Conservation (phyloP, 2,329 filamentous ascomycete species). For the Penicillium aurantiogriseum region DNA sequence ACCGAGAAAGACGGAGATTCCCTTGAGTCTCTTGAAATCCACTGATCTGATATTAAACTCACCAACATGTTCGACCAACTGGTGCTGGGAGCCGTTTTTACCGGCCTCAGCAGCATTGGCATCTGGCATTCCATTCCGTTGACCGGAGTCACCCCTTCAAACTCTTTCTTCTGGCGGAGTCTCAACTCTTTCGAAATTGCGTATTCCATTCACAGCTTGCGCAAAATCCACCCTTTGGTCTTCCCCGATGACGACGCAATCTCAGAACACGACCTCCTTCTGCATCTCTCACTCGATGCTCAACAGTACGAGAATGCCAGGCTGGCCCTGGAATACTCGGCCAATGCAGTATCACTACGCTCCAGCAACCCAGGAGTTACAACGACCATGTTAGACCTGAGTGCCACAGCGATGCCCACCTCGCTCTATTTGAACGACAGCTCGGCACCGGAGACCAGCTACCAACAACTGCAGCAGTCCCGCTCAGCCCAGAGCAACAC, state of each 20-base stretch:
- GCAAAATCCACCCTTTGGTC: background rate
- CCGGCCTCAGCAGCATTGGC: background rate
- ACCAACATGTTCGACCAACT: background rate
- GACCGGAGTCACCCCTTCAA: background rate
- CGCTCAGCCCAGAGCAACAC: too few relatives aligned
- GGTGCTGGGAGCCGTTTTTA: background rate
- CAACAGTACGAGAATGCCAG: background rate
- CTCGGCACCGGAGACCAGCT: background rate
- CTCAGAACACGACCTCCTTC: background rate
- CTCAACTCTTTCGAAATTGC: slow-evolving; percentile 4
- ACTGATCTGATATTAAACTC: background rate
- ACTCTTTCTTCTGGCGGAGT: background rate
- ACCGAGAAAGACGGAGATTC: background rate
- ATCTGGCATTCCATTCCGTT: slow-evolving; percentile 1
- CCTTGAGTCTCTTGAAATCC: background rate
- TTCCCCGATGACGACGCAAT: background rate
- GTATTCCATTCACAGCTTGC: background rate
- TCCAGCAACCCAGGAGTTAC: background rate
- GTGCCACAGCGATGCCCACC: background rate
- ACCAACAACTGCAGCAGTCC: background rate
- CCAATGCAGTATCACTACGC: background rate
- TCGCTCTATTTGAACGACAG: background rate
- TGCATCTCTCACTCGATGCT: background rate
- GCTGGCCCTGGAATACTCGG: background rate
- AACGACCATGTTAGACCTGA: background rate